Percentiles rank a stretch among this genome's conserved stretches.
Evolutionary conservation across 2,329 filamentous ascomycete species (phyloP).

Genomic region (Teratosphaeria pseudoeucalypti): DNA sequence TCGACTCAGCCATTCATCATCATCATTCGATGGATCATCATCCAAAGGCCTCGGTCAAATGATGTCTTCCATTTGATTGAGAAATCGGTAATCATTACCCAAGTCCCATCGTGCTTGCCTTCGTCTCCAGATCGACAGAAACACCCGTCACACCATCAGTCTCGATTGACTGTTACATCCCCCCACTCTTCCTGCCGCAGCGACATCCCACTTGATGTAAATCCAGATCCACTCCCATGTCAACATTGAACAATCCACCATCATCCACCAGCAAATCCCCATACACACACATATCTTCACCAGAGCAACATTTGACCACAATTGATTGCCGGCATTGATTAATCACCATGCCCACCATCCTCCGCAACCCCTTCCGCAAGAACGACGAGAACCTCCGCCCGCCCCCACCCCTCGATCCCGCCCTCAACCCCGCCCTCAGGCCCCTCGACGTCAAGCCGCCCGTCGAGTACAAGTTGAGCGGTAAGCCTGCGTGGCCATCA

Average conservation of each 20-base stretch:
- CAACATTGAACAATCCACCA: background rate
- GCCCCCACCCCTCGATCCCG: constrained; percentile 3
- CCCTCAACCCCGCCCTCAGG: constrained; percentile 14
- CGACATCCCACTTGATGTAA: background rate
- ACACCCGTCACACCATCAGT: background rate
- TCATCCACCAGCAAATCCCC: background rate
- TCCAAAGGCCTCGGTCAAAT: too few species aligned
- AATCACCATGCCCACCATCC: constrained; percentile 24
- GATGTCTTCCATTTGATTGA: too few species aligned
- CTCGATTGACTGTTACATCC: background rate
- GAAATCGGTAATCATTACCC: too few species aligned
- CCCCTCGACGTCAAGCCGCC: constrained; percentile 35
- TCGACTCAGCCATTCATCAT: background rate
- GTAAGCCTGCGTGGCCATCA: constrained; percentile 19
- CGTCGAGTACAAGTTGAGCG: constrained; percentile 44
- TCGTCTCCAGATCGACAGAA: background rate
- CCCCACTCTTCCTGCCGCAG: background rate
- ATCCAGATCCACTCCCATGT: background rate
- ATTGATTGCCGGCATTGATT: background rate
- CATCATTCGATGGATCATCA: background rate
- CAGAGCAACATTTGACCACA: background rate
- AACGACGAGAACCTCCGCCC: constrained; percentile 27
- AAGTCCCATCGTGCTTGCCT: too few species aligned
- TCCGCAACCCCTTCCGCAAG: constrained; percentile 29
- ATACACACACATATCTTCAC: background rate